Evolutionary conservation across 1,139 yeast genomes (phyloP), one percentile per base, ranked within the genome.

Genomic region (Starmera stellimalicola): DNA sequence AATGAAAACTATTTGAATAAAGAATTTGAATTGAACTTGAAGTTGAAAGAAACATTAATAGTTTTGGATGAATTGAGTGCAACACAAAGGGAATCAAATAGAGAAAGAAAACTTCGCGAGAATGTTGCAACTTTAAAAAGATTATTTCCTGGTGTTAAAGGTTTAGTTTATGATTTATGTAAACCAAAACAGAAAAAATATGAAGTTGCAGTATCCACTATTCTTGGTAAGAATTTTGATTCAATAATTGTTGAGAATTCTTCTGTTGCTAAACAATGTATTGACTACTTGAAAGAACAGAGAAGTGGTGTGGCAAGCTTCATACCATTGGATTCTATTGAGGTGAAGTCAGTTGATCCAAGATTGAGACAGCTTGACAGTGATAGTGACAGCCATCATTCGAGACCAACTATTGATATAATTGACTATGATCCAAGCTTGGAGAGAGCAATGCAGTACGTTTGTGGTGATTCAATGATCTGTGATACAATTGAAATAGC

Each of bases 241-340:
- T 72, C 96, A 0, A 71, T 91, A 9, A 70, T 91, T 22, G 98
- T 91, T 5, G 95, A 85, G 46, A 73, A 73, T 17, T 60, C 80
- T 3, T 57, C 76, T 10, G 73, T 80, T 15, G 98, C 96, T 1
- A 75, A 79, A 38, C 79, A 77, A 42, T 88, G 98, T 58, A 80
- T 91, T 47, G 74, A 76, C 14, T 79, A 80, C 37, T 63, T 91
- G 54, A 84, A 87, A 47, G 94, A 84, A 43, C 91, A 93, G 52
- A 69, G 95, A 43, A 64, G 81, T 10, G 96, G 97, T 31, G 70
- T 73, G 11, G 88, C 91, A 1, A 77, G 94, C 1, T 88, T 91
- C 47, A 81, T 91, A 40, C 98, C 98, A 0, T 61, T 91, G 35
- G 94, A 87, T 49, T 70, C 88, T 1, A 75, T 91, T 26, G 79